Base-by-base conservation (phyloP, 208 protist species). In the Herpetomonas samuelpessoai region DNA sequence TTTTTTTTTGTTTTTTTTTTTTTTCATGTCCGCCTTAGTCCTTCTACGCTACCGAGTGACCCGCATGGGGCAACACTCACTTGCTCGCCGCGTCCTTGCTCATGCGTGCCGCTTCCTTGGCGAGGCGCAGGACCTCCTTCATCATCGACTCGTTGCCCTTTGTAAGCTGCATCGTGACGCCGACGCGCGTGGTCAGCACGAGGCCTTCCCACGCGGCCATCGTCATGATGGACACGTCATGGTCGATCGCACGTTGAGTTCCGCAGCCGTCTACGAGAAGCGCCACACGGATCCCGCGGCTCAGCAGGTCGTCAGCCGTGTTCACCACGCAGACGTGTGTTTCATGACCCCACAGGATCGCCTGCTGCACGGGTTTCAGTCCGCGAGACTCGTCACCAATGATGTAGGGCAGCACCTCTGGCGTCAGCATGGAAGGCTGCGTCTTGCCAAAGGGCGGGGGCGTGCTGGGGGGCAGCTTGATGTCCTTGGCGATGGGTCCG, bases 251-350 rank as follows among this genome's bases (percentile, higher is more conserved):
- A 4, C 21, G 24, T 56, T 81, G 79, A n/a, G 71, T 59, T 0
- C 59, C 70, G 28, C 63, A 76, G 30, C 82, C 82, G 50, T 90
- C 86, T 2, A 69, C 63, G 30, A 72, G 60, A 16, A 93, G 59
- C 22, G 73, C 74, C 2, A 93, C 86, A 10, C 75, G 68, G 22
- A 85, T 82, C 2, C 76, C 75, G n/a, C 55, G 49, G n/a, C 69
- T 45, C 19, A 91, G 54, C 6, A 93, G 62, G 22, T 68, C 87
- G 18, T 83, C 74, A 21, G 72, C 72, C 9, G 83, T 89, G 47
- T 87, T 74, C 39, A 88, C 14, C 16, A 93, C 22, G 52, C 87
- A 93, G 21, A 85, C 83, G 31, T 89, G 76, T 27, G 83, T 83
- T 60, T 93, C 87, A 46, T 75, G 62, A 22, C 87, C 87, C 71